Base-by-base conservation (phyloP, 73 alveolate species). In the Uronychia binucleata region DNA sequence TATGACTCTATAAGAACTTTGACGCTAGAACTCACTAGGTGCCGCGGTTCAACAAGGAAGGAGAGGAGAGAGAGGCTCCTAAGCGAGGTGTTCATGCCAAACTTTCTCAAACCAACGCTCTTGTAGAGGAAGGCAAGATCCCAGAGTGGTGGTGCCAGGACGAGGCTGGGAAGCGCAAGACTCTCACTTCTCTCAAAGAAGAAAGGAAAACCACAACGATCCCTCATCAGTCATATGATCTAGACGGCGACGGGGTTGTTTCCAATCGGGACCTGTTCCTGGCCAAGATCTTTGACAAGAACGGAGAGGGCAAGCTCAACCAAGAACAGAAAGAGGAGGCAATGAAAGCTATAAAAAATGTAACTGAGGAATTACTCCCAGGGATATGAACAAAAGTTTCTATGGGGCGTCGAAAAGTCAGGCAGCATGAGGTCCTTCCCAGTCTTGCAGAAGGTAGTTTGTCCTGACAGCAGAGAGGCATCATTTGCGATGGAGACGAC, bases 221-320 rank as follows among this genome's bases (percentile, higher is more conserved):
- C 19, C 98, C 98, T 57, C 95, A 95, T 84, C 84, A 86, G 76
- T 86, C 97, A 31, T 95, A 90, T 79, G 98, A 95, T 77, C 84
- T 95, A 32, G 98, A 95, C 60, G 85, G 93, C 34, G 98, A 95
- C 85, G 98, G 98, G 27, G 82, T 81, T 60, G 97, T 95, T 14
- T 96, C 98, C 0, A 94, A 91, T 32, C 86, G 94, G 76, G 98
- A 95, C 88, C 91, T 76, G 78, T 95, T 94, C 27, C 83, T 95
- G 5, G 96, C 97, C 1, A 95, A 91, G 79, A 86, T 87, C 32
- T 95, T 93, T 84, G 98, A 95, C 86, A 84, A 79, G 25, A 98
- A 91, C 83, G 80, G 89, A 59, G 97, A 95, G 82, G 98, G 97
- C 29, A 93, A 89, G 81, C 89, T 95, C 75, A 91, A 90, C 83